Conservation (phyloP, 2,329 filamentous ascomycete genomes). For the Metarhizium humberi region DNA sequence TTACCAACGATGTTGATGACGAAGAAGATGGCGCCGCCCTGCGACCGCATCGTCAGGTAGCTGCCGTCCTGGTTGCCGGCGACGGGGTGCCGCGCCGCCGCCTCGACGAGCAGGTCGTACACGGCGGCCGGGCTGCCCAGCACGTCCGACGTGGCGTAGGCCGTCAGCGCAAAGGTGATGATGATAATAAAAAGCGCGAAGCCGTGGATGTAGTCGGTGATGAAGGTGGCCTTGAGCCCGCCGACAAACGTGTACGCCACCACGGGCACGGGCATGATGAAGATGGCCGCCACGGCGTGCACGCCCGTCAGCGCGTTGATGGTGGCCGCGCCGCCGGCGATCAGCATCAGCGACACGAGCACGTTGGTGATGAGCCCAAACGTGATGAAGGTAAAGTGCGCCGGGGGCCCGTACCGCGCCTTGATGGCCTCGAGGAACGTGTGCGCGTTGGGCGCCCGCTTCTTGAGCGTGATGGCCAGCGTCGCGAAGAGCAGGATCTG, state of each 20-base stretch:
- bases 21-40: conserved; percentile 78
- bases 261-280: conserved; percentile 16
- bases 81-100: conserved; percentile 62
- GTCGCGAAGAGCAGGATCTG: conserved; percentile 88
- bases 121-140: conserved; percentile 69
- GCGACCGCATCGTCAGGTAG: conserved; percentile 70
- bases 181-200: conserved; percentile 80
- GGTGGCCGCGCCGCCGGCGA: conserved; percentile 66
- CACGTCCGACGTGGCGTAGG: conserved; percentile 64
- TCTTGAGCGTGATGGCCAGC: conserved; percentile 81
- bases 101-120: conserved; percentile 67
- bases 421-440: conserved; percentile 75
- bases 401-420: conserved; percentile 62
- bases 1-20: conserved; percentile 81
- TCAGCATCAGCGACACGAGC: conserved; percentile 78
- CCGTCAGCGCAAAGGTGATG: conserved; percentile 72
- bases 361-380: conserved; percentile 82
- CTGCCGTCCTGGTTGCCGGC: conserved; percentile 71
- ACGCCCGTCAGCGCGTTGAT: conserved; percentile 34
- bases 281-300: conserved; percentile 61
- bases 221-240: conserved; percentile 79
- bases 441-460: conserved; percentile 79
- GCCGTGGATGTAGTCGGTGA: conserved; percentile 81
- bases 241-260: conserved; percentile 69
- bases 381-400: conserved; percentile 71